Evolutionary conservation across 495 filamentous ascomycete species (phyloP), one percentile per base, ranked within the genome.

Genomic region (Annulohypoxylon moriforme): DNA sequence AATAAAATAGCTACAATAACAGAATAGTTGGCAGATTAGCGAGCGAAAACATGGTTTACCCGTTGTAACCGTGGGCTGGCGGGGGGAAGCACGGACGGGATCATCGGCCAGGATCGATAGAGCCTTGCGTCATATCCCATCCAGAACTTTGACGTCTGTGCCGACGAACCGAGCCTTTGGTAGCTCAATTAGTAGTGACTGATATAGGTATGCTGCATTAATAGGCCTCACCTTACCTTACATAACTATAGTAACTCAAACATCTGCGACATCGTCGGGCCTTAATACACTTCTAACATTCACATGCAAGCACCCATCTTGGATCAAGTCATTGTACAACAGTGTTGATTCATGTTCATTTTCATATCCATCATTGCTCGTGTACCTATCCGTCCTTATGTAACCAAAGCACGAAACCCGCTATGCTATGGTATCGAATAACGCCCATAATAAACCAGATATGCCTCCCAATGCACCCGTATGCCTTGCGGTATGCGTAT

Each of bases 401-500:
- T 36, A 42, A 34, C 63, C 58, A 59, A 38, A 50, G 18, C 46
- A 9, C 20, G n/a, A 64, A 71, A 44, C n/a, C 60, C 16, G 34
- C 50, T 56, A 74, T 71, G 63, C 72, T 3, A 71, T 71, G 64
- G 63, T 71, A 71, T 72, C 64, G 40, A 65, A 64, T 24, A 71
- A 74, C 72, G 72, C 72, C 69, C 20, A 64, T 61, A 61, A 56
- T 62, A 68, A 47, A 50, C 25, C 40, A 69, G 52, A 25, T 47
- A 66, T 20, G n/a, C 64, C 60, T n/a, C 49, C 57, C 49, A 40
- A 66, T 69, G 65, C 61, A 31, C 40, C 47, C 66, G 31, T 68
- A 55, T 68, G 49, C 66, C 60, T 73, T 62, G 70, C 60, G 65
- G 65, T 65, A 66, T 73, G 65, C 56, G 40, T 73, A 38, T 73